Conservation (phyloP, 495 filamentous ascomycete species). For the Penicillium waksmanii region DNA sequence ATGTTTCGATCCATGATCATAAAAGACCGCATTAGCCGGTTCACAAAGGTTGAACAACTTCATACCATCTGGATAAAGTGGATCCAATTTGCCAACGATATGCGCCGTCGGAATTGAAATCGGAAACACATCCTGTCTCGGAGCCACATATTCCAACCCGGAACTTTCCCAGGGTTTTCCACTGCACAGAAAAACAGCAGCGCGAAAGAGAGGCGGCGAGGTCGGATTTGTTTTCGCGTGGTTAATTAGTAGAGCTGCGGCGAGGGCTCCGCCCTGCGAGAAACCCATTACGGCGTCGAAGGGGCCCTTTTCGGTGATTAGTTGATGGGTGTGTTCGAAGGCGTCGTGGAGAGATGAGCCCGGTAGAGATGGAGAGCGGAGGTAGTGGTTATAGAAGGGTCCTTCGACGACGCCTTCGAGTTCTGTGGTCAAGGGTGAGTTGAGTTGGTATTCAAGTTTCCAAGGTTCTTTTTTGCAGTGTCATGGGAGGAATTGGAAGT, state of each 20-base stretch:
- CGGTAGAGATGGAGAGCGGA: conserved; percentile 25
- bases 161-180: conserved; percentile 36
- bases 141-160: conserved; percentile 21
- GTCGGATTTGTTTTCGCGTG: conserved; percentile 36
- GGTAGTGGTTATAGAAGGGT: conserved; percentile 47
- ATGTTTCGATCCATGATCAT: conserved; percentile 45
- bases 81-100: conserved; percentile 43
- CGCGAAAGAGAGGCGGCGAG: conserved; percentile 37
- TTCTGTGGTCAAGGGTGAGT: conserved; percentile 23
- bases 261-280: conserved; percentile 48
- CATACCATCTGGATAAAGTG: conserved; percentile 33
- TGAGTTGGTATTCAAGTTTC: too few species aligned
- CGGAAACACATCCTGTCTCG: conserved; percentile 22
- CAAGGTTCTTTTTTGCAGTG: too few species aligned
- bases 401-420: conserved; percentile 39
- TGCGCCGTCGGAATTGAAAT: conserved; percentile 45
- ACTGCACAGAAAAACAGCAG: conserved; percentile 47
- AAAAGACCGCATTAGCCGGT: conserved; percentile 35
- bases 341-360: conserved; percentile 33
- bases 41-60: conserved; percentile 42
- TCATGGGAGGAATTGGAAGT: too few species aligned
- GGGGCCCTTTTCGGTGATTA: conserved; percentile 42
- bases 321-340: conserved; percentile 36
- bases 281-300: conserved; percentile 53
- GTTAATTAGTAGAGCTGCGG: conserved; percentile 38